phyloP scores from a whole-genome alignment of 2,329 filamentous ascomycete genomes.

The Claviceps sp. region DNA sequence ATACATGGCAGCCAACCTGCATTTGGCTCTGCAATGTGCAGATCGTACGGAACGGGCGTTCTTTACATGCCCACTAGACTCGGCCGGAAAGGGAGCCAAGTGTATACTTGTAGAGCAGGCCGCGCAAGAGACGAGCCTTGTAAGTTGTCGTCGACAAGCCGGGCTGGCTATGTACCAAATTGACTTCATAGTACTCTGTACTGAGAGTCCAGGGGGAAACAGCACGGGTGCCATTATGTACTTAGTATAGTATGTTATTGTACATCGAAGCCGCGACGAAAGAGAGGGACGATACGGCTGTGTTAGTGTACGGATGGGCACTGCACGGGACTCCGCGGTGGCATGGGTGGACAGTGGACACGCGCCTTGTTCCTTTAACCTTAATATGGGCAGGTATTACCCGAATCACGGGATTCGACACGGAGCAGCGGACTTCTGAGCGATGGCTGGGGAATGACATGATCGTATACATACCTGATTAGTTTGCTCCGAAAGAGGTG shows the following conservation, averaged over 20 bases:
- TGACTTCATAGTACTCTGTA: too few species aligned
- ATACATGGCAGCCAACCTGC: neutral
- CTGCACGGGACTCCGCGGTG: too few species aligned
- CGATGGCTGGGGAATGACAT: neutral
- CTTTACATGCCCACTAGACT: neutral
- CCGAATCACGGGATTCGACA: neutral
- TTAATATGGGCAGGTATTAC: neutral
- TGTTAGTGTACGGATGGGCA: neutral
- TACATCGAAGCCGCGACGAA: neutral
- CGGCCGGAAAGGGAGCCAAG: neutral
- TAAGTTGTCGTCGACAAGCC: neutral
- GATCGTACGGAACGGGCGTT: neutral
- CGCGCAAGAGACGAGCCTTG: neutral
- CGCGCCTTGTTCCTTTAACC: neutral
- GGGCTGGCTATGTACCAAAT: neutral
- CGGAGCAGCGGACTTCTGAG: neutral
- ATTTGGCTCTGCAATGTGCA: neutral
- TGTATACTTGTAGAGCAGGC: too few species aligned
- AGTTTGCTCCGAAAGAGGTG: neutral
- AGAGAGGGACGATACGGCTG: neutral
- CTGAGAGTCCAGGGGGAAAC: too few species aligned
- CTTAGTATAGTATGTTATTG: neutral
- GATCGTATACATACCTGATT: neutral
- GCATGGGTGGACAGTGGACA: neutral
- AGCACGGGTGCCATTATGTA: neutral